Evolutionary conservation across 306 rosid genomes (phyloP).

Genomic region (Nissolia schottii): DNA sequence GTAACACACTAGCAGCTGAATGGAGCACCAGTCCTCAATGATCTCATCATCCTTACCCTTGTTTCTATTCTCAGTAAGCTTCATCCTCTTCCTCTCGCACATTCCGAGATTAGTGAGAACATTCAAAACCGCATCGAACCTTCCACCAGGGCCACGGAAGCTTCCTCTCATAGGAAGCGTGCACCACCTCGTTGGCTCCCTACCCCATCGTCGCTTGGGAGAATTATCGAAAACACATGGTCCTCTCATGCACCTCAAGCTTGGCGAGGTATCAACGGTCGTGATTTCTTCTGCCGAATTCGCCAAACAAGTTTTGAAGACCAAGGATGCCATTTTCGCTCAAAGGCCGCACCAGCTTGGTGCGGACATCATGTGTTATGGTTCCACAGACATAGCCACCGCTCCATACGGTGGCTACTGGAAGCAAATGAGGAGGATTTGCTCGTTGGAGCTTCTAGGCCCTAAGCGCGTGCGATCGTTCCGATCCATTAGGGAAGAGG

Average conservation of each 20-base stretch:
- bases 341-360: slow-evolving; percentile 28
- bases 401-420: slow-evolving; percentile 26
- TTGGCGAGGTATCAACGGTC: neutral
- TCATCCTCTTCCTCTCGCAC: slow-evolving; percentile 7
- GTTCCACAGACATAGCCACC: slow-evolving; percentile 5
- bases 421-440: slow-evolving; percentile 28
- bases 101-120: neutral
- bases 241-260: slow-evolving; percentile 4
- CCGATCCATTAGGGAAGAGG: slow-evolving; percentile 23
- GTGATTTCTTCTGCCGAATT: slow-evolving; percentile 19
- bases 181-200: neutral
- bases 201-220: neutral
- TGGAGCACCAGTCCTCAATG: neutral
- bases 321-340: slow-evolving; percentile 24
- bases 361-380: slow-evolving; percentile 9
- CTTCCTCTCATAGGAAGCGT: slow-evolving; percentile 16
- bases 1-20: neutral
- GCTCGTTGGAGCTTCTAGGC: slow-evolving; percentile 23
- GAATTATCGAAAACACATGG: slow-evolving; percentile 19
- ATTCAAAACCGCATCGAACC: neutral
- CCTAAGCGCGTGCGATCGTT: slow-evolving; percentile 29
- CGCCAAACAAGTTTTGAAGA: slow-evolving; percentile 29
- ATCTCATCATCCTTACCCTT: slow-evolving; percentile 14
- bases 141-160: slow-evolving; percentile 15
- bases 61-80: neutral